phyloP scores from a whole-genome alignment of 345 rosid genomes.

The Geranium rotundifolium region DNA sequence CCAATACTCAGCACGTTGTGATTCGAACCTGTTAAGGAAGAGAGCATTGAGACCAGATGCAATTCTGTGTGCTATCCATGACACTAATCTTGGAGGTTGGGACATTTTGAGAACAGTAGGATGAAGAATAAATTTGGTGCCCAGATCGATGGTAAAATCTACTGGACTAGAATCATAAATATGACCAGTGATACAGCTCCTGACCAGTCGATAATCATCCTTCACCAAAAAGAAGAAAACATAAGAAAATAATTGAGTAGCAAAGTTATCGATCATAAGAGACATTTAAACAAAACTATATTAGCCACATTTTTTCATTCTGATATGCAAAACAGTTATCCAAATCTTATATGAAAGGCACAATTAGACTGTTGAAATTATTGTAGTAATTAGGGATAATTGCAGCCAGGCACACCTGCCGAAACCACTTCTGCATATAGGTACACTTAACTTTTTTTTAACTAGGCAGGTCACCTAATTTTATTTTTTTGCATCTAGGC shows the following conservation, averaged over 20 bases:
- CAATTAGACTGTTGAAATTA: background rate
- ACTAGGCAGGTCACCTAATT: no score
- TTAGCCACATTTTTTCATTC: background rate
- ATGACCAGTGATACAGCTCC: constrained; percentile 63
- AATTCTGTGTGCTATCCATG: constrained; percentile 67
- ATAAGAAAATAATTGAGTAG: background rate
- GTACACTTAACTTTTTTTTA: no score
- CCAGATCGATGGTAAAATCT: constrained; percentile 84
- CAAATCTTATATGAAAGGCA: background rate
- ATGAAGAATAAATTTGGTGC: constrained; percentile 57
- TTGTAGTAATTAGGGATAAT: background rate
- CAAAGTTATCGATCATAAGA: background rate
- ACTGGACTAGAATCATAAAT: constrained; percentile 76
- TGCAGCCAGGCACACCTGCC: no score
- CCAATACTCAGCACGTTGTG: constrained; percentile 88
- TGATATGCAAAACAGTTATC: background rate
- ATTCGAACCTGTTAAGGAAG: constrained; percentile 76
- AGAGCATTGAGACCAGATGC: constrained; percentile 70
- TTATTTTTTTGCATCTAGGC: no score
- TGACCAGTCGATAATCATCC: constrained; percentile 65
- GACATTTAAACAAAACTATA: background rate
- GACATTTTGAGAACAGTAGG: constrained; percentile 64
- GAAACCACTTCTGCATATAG: no score
- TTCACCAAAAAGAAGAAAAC: constrained; percentile 14
- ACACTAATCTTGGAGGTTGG: constrained; percentile 54